Percentiles rank a stretch among this genome's conserved stretches.
phyloP scores from a whole-genome alignment of 73 alveolate species.

The Halteria grandinella region DNA sequence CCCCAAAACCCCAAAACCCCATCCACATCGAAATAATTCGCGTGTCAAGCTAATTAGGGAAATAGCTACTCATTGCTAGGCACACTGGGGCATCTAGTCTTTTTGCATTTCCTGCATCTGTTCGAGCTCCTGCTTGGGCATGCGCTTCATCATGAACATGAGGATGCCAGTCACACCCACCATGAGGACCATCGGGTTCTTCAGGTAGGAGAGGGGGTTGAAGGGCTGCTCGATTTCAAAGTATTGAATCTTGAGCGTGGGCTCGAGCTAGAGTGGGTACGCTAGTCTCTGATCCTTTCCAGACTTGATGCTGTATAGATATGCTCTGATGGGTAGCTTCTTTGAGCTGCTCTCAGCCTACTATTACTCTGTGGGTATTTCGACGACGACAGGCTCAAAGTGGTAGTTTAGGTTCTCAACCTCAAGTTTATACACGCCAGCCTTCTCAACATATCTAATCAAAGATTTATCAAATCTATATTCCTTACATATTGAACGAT shows the following conservation, averaged over 20 bases:
- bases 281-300: slow-evolving; percentile 29
- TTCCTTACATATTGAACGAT: slow-evolving; percentile 34
- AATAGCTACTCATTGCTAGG: slow-evolving; percentile 17
- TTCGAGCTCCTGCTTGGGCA: slow-evolving; percentile 51
- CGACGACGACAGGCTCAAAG: slow-evolving; percentile 20
- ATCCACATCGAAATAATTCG: not conserved
- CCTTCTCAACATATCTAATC: slow-evolving; percentile 24
- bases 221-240: slow-evolving; percentile 40
- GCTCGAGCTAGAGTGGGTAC: slow-evolving; percentile 41
- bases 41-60: too few relatives aligned
- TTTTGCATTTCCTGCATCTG: slow-evolving; percentile 24
- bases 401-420: slow-evolving; percentile 35
- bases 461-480: not conserved
- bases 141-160: slow-evolving; percentile 54
- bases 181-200: slow-evolving; percentile 52
- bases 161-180: slow-evolving; percentile 33
- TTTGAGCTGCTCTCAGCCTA: slow-evolving; percentile 9
- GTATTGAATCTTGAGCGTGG: slow-evolving; percentile 29
- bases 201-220: slow-evolving; percentile 14
- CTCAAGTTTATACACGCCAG: slow-evolving; percentile 31
- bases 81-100: slow-evolving; percentile 45
- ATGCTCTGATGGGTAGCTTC: slow-evolving; percentile 36
- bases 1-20: slow-evolving; percentile 10
- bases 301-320: slow-evolving; percentile 37
- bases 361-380: not conserved